Percentiles rank a stretch among this genome's conserved stretches.
Evolutionary conservation across 768 basidiomycete species (phyloP).

Genomic region (Tulasnella calospora): DNA sequence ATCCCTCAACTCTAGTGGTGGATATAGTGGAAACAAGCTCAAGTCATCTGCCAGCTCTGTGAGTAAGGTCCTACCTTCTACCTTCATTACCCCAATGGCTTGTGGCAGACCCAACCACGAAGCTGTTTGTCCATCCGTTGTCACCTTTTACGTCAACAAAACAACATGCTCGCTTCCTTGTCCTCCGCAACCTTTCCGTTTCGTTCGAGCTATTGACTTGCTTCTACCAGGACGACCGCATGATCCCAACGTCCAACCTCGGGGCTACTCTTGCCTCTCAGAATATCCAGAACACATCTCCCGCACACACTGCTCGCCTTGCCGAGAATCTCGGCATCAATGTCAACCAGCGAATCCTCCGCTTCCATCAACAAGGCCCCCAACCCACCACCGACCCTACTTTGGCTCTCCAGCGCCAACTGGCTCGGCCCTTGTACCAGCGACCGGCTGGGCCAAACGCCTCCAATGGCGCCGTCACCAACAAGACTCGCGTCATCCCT

Average conservation of each 20-base stretch:
- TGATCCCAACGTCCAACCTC: slow-evolving; percentile 37
- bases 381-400: slow-evolving; percentile 69
- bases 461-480: slow-evolving; percentile 58
- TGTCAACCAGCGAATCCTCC: slow-evolving; percentile 75
- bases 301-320: slow-evolving; percentile 75
- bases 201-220: background rate
- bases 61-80: slow-evolving; percentile 40
- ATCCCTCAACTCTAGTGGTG: background rate
- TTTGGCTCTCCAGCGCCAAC: slow-evolving; percentile 70
- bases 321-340: slow-evolving; percentile 65
- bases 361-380: slow-evolving; percentile 84
- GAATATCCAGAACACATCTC: slow-evolving; percentile 53
- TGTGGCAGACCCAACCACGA: background rate
- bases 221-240: slow-evolving; percentile 22
- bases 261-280: slow-evolving; percentile 60
- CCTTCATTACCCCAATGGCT: slow-evolving; percentile 11
- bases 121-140: background rate
- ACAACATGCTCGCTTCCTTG: background rate
- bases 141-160: slow-evolving; percentile 1
- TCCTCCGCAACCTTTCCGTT: background rate
- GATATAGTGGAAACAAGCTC: background rate
- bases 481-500: slow-evolving; percentile 76
- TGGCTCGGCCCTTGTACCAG: slow-evolving; percentile 68
- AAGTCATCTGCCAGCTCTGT: slow-evolving; percentile 15
- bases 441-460: slow-evolving; percentile 57